Conservation (phyloP, 2,329 filamentous ascomycete genomes). For the Cladosporium sp. region DNA sequence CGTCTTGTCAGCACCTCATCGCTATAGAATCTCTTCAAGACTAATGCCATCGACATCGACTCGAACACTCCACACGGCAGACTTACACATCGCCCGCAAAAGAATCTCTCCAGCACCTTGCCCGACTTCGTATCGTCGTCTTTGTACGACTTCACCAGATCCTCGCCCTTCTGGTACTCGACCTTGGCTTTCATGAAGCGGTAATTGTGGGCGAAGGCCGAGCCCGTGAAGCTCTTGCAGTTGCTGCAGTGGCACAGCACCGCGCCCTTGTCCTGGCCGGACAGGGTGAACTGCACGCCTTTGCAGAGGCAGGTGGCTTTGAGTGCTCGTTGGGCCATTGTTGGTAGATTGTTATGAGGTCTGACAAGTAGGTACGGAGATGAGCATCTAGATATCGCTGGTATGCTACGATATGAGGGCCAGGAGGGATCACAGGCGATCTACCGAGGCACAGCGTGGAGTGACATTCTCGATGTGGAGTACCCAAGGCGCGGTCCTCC, state of each 20-base stretch:
- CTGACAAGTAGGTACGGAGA: no score
- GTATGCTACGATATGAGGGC: no score
- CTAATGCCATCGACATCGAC: background rate
- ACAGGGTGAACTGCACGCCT: slow-evolving; percentile 19
- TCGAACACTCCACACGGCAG: background rate
- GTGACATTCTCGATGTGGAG: no score
- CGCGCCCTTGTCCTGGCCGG: slow-evolving; percentile 24
- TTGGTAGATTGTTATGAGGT: background rate
- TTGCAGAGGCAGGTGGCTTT: slow-evolving; percentile 24
- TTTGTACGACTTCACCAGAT: slow-evolving; percentile 19
- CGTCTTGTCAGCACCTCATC: background rate
- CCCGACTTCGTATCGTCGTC: slow-evolving; percentile 24
- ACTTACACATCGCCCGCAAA: slow-evolving; percentile 26
- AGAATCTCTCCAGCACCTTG: slow-evolving; percentile 21
- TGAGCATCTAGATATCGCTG: no score
- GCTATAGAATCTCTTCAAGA: no score
- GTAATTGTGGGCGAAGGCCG: slow-evolving; percentile 26
- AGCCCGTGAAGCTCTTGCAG: slow-evolving; percentile 20
- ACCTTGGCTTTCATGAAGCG: slow-evolving; percentile 23
- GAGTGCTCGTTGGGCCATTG: background rate
- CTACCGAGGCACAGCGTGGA: no score
- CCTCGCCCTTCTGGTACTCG: slow-evolving; percentile 20
- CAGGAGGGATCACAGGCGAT: no score
- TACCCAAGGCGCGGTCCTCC: no score
- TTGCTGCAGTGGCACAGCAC: slow-evolving; percentile 28